These are phyloP conservation scores for Boletus subcaerulescens DNA, from an alignment of 768 basidiomycete genomes.

Conservation along the genomic window DNA sequence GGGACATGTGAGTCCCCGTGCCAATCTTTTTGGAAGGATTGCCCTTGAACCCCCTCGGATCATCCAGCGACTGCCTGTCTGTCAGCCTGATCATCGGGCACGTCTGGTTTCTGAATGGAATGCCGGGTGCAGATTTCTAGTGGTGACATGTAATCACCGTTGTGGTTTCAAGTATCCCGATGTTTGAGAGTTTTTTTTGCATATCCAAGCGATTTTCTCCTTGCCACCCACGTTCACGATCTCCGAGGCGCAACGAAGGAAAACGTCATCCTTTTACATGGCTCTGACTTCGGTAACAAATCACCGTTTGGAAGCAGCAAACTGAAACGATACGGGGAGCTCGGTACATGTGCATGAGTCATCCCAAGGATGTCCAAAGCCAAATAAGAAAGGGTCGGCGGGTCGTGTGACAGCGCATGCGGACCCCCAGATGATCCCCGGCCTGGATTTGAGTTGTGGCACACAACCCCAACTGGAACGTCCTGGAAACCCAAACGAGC, in stretches of 20 bases:
- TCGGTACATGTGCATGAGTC: neutral
- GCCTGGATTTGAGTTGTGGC: neutral
- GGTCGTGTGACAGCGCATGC: constrained; percentile 12
- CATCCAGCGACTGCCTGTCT: constrained; percentile 8
- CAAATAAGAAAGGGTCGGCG: constrained; percentile 11
- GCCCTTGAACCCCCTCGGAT: constrained; percentile 1
- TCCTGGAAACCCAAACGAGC: constrained; percentile 1
- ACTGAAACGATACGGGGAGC: neutral
- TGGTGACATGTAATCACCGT: constrained; percentile 18
- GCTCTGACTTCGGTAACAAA: neutral
- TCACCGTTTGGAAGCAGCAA: neutral
- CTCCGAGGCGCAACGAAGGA: neutral
- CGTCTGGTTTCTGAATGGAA: neutral
- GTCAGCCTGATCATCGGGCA: neutral
- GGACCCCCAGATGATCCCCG: constrained; percentile 3
- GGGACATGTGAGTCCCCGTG: neutral
- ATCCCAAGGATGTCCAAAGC: neutral
- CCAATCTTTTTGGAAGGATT: neutral
- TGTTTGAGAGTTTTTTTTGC: neutral
- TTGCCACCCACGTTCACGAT: neutral
- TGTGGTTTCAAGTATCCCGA: constrained; percentile 14
- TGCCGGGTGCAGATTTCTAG: neutral
- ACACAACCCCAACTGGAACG: neutral
- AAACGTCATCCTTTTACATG: neutral
- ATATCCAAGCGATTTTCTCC: neutral